Percentiles rank a stretch among this genome's conserved stretches.
phyloP scores from a whole-genome alignment of 176 grass and related monocot species.

The Pontederia crassipes region DNA sequence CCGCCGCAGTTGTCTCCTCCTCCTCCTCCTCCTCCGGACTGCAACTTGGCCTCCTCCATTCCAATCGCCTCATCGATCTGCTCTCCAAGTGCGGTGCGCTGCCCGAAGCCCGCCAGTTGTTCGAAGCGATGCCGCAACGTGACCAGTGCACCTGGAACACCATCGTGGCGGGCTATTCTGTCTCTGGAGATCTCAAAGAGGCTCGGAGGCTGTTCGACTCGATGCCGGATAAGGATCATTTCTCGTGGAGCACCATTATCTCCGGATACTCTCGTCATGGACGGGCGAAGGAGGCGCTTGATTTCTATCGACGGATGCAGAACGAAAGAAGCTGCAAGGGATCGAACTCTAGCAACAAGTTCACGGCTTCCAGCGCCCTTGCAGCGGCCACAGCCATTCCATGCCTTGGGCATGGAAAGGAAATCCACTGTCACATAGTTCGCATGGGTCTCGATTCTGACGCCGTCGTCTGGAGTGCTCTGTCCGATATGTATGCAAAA shows the following conservation, averaged over 20 bases:
- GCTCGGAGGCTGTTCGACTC: conserved; percentile 47
- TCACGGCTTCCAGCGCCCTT: conserved; percentile 82
- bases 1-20: conserved; percentile 24
- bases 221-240: conserved; percentile 66
- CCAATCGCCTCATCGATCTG: conserved; percentile 64
- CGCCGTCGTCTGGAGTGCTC: conserved; percentile 57
- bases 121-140: conserved; percentile 33
- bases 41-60: conserved; percentile 27
- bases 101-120: conserved; percentile 39
- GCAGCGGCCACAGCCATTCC: conserved; percentile 36
- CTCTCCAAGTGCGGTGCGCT: conserved; percentile 34
- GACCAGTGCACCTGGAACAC: conserved; percentile 74
- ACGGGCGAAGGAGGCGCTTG: conserved; percentile 32
- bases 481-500: conserved; percentile 85
- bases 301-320: conserved; percentile 63
- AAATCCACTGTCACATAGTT: conserved; percentile 68
- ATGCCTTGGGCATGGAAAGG: conserved; percentile 40
- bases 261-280: conserved; percentile 48
- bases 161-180: conserved; percentile 45
- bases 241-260: conserved; percentile 73
- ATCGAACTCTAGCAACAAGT: conserved; percentile 44
- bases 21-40: conserved; percentile 28
- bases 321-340: conserved; percentile 7
- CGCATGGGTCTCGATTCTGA: conserved; percentile 52
- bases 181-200: conserved; percentile 26